Base-by-base conservation (phyloP, 371 early-diverging fungal genomes). In the Mucor piriformis region DNA sequence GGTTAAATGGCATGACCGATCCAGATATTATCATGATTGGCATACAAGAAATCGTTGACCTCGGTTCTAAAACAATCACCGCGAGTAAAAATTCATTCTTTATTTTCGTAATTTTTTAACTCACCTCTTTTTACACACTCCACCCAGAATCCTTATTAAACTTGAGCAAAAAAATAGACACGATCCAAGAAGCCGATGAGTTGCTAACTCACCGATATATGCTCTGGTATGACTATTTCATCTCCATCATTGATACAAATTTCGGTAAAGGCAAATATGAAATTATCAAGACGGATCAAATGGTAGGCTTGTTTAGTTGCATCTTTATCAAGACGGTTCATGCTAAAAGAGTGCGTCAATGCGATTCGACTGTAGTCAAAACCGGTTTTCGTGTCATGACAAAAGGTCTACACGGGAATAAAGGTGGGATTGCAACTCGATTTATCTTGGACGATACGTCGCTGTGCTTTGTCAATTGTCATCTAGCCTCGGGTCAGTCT, bases 241-340 rank as follows among this genome's bases (percentile, higher is more conserved):
- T 46, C 10, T 24, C 29, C 3, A 72, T 68, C 24, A 73, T 84
- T 18, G 64, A 66, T 10, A 63, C 74, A 7, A 68, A 72, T 12
- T 73, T 70, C 24, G 67, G 74, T 0, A 55, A 67, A 5, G 67
- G 67, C 13, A 64, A 48, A 15, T 91, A 90, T 42, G 75, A 71
- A 25, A 57, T 89, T 10, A 46, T 88, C 20, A 82, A 85, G 54
- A 83, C 86, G 21, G 84, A 86, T 42, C 85, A 91, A 52, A 74
- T 94, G 11, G 91, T 95, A 6, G 95, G 95, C 1, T 77, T 95
- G 18, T 91, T 90, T 58, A 88, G 88, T 49, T 85, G 85, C 53
- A 74, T 92, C 1, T 88, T 92, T 74, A 75, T 89, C 10, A 79
- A 80, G 46, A 72, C 79, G 2, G 61, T 55, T 13, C 73, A 74